Base-by-base conservation (phyloP, 2,329 filamentous ascomycete genomes). In the Metarhizium humberi region DNA sequence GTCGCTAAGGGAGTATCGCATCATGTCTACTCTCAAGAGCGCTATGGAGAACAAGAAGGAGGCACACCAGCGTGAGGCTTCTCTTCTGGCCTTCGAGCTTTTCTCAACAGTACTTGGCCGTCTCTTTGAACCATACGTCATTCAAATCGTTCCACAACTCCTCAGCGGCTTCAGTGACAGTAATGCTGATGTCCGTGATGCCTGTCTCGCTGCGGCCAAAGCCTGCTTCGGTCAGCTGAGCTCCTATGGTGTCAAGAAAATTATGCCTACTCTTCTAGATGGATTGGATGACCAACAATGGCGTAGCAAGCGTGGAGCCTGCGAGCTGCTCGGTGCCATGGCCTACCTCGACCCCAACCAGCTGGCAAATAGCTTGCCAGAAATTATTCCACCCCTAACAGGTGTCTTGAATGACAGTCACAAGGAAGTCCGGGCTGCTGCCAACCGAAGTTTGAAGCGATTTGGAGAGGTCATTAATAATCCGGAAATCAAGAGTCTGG, bases 401-500 rank as follows among this genome's bases (percentile, higher is more conserved):
- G 85, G 87, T 49, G 94, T 97, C 3, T 76, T 99, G 56, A 99
- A 96, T 63, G 94, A 99, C 75, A 96, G 90, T 65, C 94, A 99
- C 75, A 99, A 99, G 71, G 94, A 99, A 73, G 94, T 99, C 36
- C 84, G 94, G 58, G 78, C 84, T 48, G 92, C 90, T 25, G 94
- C 94, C 7, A 99, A 99, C 72, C 86, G 92, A 72, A 96, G 91
- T 74, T 78, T 99, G 74, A 95, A 99, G 75, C 87, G 94, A 55
- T 99, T 99, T 68, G 94, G 95, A 61, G 95, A 99, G 70, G 95
- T 99, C 62, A 99, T 99, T 70, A 95, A 81, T 71, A 99, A 99
- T 69, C 94, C 94, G 4, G 94, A 99, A 72, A 90, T 99, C 67
- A 96, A 96, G 80, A 83, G 86, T 60, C 79, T 97, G 14, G 92